Percentiles rank a stretch among this genome's conserved stretches.
Conservation (phyloP, 2,329 filamentous ascomycete genomes). For the Exophiala lecanii-corni region DNA sequence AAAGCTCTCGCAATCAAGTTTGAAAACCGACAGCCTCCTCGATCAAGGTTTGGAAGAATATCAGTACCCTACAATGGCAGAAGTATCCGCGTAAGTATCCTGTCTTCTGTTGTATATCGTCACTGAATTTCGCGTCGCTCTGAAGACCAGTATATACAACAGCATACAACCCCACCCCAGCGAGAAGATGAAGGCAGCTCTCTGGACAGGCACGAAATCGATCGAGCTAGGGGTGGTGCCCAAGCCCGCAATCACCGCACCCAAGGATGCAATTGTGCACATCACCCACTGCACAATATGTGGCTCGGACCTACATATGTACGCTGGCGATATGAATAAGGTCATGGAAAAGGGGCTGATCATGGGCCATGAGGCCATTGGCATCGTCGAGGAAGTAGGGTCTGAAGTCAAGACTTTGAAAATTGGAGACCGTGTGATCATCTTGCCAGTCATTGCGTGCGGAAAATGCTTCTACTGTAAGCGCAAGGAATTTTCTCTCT, state of each 20-base stretch:
- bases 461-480: conserved; percentile 32
- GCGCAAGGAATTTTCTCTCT: conserved; percentile 31
- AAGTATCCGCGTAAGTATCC: conserved; percentile 10
- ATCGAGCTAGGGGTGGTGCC: conserved; percentile 32
- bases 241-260: conserved; percentile 32
- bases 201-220: conserved; percentile 30
- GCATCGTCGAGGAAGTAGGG: conserved; percentile 29
- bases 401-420: conserved; percentile 24
- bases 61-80: conserved; percentile 7
- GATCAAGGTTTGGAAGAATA: not conserved
- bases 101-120: not conserved
- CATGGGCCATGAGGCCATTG: conserved; percentile 32
- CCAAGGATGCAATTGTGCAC: conserved; percentile 32
- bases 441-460: conserved; percentile 31
- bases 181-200: conserved; percentile 31
- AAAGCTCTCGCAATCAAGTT: too few relatives aligned
- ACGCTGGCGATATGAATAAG: conserved; percentile 30
- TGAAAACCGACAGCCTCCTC: not conserved
- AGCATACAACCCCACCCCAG: conserved; percentile 29
- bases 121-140: too few relatives aligned
- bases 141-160: conserved; percentile 25
- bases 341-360: conserved; percentile 30
- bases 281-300: conserved; percentile 34
- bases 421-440: conserved; percentile 30
- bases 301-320: conserved; percentile 33